Percentiles rank a stretch among this genome's conserved stretches.
Evolutionary conservation across 139 green algal species (phyloP).

Genomic region (Auxenochlorella pyrenoidosa): DNA sequence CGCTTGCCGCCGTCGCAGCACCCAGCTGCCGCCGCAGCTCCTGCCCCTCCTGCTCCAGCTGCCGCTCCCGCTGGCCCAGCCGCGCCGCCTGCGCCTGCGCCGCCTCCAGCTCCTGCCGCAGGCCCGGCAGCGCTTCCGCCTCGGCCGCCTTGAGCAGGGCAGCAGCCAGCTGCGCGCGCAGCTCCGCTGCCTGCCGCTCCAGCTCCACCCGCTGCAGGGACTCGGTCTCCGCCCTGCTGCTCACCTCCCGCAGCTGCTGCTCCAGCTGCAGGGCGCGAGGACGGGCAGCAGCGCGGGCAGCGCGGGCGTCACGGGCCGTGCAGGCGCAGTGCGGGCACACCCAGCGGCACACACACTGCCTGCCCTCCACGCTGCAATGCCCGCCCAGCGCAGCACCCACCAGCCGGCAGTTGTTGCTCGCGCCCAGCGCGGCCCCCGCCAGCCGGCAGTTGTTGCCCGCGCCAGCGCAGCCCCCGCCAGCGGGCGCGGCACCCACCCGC

Average conservation of each 20-base stretch:
- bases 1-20: not conserved
- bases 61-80: not conserved
- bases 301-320: too few species aligned
- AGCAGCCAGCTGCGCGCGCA: constrained; percentile 4
- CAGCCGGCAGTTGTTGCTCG: not conserved
- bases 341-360: too few species aligned
- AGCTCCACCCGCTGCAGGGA: constrained; percentile 10
- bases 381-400: not conserved
- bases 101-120: constrained; percentile 29
- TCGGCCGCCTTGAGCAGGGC: constrained; percentile 32
- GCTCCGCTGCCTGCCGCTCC: constrained; percentile 28
- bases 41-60: constrained; percentile 7
- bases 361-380: too few species aligned
- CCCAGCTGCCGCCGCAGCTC: constrained; percentile 2
- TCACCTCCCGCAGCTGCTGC: constrained; percentile 31
- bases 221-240: constrained; percentile 38
- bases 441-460: not conserved
- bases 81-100: not conserved
- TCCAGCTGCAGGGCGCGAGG: not conserved
- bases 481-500: not conserved
- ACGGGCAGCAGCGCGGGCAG: not conserved
- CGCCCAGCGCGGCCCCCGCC: not conserved
- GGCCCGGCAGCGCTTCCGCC: constrained; percentile 7
- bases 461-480: not conserved
- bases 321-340: too few species aligned